Percentiles rank a stretch among this genome's conserved stretches.
phyloP scores from a whole-genome alignment of 805 yeast species.

The Maudiozyma barnettii region DNA sequence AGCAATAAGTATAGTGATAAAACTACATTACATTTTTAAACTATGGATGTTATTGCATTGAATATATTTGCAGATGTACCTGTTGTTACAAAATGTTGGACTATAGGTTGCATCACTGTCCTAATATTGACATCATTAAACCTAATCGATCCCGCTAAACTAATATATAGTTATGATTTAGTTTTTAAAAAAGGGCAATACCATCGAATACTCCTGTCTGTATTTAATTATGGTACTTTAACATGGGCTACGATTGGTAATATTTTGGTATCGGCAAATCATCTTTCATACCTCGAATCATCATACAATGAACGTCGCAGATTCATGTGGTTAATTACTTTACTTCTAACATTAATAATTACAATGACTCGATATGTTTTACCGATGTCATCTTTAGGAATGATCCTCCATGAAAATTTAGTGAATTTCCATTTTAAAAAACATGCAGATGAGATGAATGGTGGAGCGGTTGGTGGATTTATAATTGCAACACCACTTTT shows the following conservation, averaged over 20 bases:
- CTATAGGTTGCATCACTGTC: conserved; percentile 29
- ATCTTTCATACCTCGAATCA: conserved; percentile 21
- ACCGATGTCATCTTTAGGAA: conserved; percentile 22
- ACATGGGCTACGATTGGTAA: conserved; percentile 17
- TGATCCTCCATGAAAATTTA: conserved; percentile 21
- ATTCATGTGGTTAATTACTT: conserved; percentile 20
- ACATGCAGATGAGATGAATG: conserved; percentile 11
- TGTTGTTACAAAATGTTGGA: conserved; percentile 33
- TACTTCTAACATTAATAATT: conserved; percentile 13
- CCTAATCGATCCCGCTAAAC: conserved; percentile 24
- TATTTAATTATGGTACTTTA: conserved; percentile 32
- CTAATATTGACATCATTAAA: conserved; percentile 30
- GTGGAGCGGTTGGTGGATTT: conserved; percentile 17
- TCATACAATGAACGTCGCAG: conserved; percentile 17
- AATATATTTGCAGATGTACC: conserved; percentile 29
- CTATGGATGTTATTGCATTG: conserved; percentile 22
- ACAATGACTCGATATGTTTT: conserved; percentile 18
- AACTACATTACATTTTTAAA: not conserved
- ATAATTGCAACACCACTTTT: conserved; percentile 14
- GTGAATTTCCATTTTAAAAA: conserved; percentile 20
- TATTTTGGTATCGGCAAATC: conserved; percentile 15
- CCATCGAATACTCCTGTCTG: conserved; percentile 31
- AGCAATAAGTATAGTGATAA: not conserved
- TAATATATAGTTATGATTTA: conserved; percentile 30
- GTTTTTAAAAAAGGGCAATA: conserved; percentile 33